Evolutionary conservation across 345 rosid genomes (phyloP).

Genomic region (Gossypium mustelinum): DNA sequence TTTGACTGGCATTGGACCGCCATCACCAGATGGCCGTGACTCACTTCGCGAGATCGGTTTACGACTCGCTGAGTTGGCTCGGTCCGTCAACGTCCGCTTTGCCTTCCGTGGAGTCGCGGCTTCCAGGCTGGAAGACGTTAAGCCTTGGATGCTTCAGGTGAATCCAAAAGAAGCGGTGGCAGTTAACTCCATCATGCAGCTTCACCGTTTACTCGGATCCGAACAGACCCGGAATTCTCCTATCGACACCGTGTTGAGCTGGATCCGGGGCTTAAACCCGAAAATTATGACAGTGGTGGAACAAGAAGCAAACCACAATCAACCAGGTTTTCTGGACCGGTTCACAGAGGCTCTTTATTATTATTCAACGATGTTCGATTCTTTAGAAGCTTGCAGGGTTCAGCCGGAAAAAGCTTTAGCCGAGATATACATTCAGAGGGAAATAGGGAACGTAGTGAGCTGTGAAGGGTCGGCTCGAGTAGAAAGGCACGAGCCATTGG

Average conservation of each 20-base stretch:
- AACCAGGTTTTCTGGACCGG: slow-evolving; percentile 56
- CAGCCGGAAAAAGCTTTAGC: slow-evolving; percentile 67
- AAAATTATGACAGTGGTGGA: slow-evolving; percentile 69
- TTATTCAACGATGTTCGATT: slow-evolving; percentile 84
- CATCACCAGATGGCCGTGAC: slow-evolving; percentile 64
- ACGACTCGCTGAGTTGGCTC: slow-evolving; percentile 69
- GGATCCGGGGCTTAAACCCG: slow-evolving; percentile 60
- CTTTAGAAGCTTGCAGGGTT: slow-evolving; percentile 54
- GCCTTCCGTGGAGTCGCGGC: slow-evolving; percentile 67
- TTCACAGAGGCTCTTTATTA: slow-evolving; percentile 69
- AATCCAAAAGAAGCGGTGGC: slow-evolving; percentile 70
- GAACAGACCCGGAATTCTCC: slow-evolving; percentile 32
- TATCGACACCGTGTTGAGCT: slow-evolving; percentile 46
- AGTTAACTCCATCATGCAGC: slow-evolving; percentile 74
- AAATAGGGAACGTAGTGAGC: slow-evolving; percentile 67
- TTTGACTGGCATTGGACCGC: slow-evolving; percentile 78
- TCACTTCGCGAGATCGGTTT: slow-evolving; percentile 62
- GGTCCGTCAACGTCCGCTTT: slow-evolving; percentile 60
- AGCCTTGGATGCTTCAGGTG: slow-evolving; percentile 79
- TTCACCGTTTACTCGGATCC: slow-evolving; percentile 53
- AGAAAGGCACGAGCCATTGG: slow-evolving; percentile 77
- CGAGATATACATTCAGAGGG: slow-evolving; percentile 62
- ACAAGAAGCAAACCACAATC: slow-evolving; percentile 85
- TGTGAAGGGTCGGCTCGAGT: slow-evolving; percentile 64
- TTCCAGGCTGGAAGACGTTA: slow-evolving; percentile 56